Evolutionary conservation across 192 early-diverging fungal genomes (phyloP).

Genomic region (Tieghemiomyces parasiticus): DNA sequence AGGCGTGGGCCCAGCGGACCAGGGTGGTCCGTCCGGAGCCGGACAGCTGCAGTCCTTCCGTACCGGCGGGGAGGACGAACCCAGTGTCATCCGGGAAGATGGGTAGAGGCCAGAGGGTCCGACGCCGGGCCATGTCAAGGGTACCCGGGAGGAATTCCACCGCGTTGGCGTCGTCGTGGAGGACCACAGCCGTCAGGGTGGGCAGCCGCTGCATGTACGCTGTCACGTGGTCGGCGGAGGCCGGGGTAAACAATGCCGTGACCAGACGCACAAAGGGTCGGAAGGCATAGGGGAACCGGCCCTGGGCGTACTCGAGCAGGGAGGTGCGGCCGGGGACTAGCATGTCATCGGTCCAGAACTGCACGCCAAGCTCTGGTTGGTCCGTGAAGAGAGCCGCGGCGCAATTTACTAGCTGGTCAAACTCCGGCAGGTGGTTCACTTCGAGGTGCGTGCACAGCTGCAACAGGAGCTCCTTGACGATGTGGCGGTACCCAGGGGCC

Average conservation of each 20-base stretch:
- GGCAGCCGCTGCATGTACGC: neutral
- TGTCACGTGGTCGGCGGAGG: slow-evolving; percentile 1
- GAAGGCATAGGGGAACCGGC: slow-evolving; percentile 3
- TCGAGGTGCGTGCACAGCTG: neutral
- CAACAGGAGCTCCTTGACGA: slow-evolving; percentile 1
- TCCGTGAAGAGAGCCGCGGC: neutral
- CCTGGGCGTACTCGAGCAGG: slow-evolving; percentile 2
- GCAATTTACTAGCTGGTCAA: slow-evolving; percentile 5
- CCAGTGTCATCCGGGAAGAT: neutral
- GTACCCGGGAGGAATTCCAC: neutral
- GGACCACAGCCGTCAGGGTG: neutral
- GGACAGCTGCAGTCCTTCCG: neutral
- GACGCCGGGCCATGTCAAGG: neutral
- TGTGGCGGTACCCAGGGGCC: slow-evolving; percentile 2
- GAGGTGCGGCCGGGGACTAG: neutral
- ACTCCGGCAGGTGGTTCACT: slow-evolving; percentile 4
- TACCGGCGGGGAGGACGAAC: neutral
- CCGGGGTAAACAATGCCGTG: slow-evolving; percentile 1
- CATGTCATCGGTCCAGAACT: slow-evolving; percentile 10
- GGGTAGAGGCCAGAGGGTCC: neutral
- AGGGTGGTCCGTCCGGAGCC: neutral
- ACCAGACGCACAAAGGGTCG: slow-evolving; percentile 2
- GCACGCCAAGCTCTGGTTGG: slow-evolving; percentile 5
- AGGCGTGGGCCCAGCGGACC: neutral
- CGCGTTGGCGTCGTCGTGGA: neutral